Evolutionary conservation across 2,329 filamentous ascomycete genomes (phyloP).

Genomic region (Fusarium incarnatum): DNA sequence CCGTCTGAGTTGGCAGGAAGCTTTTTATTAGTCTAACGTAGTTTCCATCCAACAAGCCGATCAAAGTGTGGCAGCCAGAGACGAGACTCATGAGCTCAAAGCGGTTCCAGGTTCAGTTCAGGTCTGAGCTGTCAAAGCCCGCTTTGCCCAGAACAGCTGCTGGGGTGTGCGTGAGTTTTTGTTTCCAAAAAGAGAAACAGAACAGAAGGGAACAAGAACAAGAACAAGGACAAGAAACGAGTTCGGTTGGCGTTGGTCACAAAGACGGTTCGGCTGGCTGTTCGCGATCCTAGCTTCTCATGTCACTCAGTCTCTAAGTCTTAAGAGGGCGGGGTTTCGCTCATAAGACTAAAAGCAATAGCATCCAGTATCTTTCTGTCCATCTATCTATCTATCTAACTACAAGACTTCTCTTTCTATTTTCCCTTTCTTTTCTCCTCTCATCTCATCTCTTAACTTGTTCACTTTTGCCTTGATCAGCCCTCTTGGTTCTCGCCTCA

Average conservation of each 20-base stretch:
- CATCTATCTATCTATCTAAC: background rate
- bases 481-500: background rate
- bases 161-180: conserved; percentile 4
- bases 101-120: conserved; percentile 24
- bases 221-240: conserved; percentile 37
- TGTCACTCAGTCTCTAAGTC: conserved; percentile 15
- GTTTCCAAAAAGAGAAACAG: conserved; percentile 30
- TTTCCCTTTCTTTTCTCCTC: conserved; percentile 6
- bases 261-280: conserved; percentile 40
- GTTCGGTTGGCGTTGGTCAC: conserved; percentile 33
- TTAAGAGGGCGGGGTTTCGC: conserved; percentile 36
- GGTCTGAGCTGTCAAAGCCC: conserved; percentile 29
- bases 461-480: background rate
- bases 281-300: conserved; percentile 38
- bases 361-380: background rate
- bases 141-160: conserved; percentile 45
- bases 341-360: background rate
- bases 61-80: background rate
- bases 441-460: background rate
- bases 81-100: conserved; percentile 1
- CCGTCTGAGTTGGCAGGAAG: conserved; percentile 25
- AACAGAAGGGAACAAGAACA: background rate
- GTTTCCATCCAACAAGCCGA: background rate
- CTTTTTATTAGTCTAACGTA: background rate
- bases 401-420: background rate